phyloP scores from a whole-genome alignment of 129 eudicot genomes.

The Dittrichia graveolens region DNA sequence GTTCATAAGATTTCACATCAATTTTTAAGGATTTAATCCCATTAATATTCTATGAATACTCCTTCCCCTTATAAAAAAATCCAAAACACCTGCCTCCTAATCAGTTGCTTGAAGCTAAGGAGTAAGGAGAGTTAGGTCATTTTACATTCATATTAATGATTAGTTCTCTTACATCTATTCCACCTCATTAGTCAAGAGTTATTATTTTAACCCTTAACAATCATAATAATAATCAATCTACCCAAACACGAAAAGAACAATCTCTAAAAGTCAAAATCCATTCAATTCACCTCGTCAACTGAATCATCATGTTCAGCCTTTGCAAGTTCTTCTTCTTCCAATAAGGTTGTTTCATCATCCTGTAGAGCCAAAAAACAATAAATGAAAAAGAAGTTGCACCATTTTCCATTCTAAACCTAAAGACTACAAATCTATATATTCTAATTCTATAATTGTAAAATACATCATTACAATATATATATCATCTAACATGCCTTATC shows the following conservation, averaged over 20 bases:
- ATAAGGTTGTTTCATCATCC: conserved; percentile 96
- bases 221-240: neutral
- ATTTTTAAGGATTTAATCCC: conserved; percentile 3
- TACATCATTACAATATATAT: conserved; percentile 20
- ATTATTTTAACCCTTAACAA: neutral
- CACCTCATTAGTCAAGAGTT: neutral
- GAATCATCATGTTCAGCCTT: conserved; percentile 59
- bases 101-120: neutral
- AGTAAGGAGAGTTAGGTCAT: neutral
- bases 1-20: conserved; percentile 3
- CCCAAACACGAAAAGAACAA: neutral
- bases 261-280: conserved; percentile 2
- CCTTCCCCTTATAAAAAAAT: neutral
- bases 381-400: neutral
- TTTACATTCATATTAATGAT: neutral
- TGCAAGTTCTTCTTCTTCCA: conserved; percentile 90
- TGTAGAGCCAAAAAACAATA: conserved; percentile 28
- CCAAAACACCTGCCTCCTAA: neutral
- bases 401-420: no score
- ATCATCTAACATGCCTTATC: conserved; percentile 58
- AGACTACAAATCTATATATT: no score
- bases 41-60: neutral
- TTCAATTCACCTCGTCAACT: conserved; percentile 64
- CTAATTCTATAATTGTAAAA: neutral
- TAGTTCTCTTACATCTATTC: neutral